Conservation (phyloP, 192 early-diverging fungal genomes). For the Coemansia interrupta region DNA sequence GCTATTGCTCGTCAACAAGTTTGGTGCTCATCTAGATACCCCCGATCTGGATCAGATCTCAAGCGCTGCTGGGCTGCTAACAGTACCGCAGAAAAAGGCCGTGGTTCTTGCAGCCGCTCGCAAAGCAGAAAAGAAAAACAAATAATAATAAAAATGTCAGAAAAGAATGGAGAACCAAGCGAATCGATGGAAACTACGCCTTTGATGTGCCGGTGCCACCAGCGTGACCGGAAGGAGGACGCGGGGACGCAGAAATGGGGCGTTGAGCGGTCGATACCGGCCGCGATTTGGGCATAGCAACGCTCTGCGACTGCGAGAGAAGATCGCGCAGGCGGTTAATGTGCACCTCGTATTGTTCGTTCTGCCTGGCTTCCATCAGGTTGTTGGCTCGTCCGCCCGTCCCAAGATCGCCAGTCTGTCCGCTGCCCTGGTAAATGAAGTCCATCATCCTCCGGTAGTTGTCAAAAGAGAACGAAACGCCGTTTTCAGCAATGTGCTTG, state of each 20-base stretch:
- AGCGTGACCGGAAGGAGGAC: background rate
- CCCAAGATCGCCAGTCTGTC: slow-evolving; percentile 19
- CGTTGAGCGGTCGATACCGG: slow-evolving; percentile 1
- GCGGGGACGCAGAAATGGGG: slow-evolving; percentile 8
- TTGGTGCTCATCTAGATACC: slow-evolving; percentile 17
- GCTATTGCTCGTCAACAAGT: slow-evolving; percentile 43
- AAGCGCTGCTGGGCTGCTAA: slow-evolving; percentile 19
- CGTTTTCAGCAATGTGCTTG: slow-evolving; percentile 57
- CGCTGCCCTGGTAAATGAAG: slow-evolving; percentile 58
- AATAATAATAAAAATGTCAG: background rate
- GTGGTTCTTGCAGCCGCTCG: slow-evolving; percentile 17
- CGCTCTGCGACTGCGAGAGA: slow-evolving; percentile 20
- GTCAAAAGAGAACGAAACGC: slow-evolving; percentile 68
- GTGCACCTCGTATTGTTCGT: slow-evolving; percentile 32
- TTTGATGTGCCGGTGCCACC: too few relatives aligned
- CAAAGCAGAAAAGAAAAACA: slow-evolving; percentile 13
- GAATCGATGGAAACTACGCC: background rate
- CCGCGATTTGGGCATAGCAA: slow-evolving; percentile 2
- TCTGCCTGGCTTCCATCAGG: slow-evolving; percentile 25
- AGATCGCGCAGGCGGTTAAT: slow-evolving; percentile 35
- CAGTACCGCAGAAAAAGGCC: slow-evolving; percentile 30
- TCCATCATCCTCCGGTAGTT: slow-evolving; percentile 75
- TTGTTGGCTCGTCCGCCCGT: slow-evolving; percentile 23
- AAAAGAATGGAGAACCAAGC: background rate
- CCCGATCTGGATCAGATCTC: slow-evolving; percentile 20